These are phyloP conservation scores for Vitis hybrid DNA, from an alignment of 177 flowering plant species.

Conservation along the genomic window DNA sequence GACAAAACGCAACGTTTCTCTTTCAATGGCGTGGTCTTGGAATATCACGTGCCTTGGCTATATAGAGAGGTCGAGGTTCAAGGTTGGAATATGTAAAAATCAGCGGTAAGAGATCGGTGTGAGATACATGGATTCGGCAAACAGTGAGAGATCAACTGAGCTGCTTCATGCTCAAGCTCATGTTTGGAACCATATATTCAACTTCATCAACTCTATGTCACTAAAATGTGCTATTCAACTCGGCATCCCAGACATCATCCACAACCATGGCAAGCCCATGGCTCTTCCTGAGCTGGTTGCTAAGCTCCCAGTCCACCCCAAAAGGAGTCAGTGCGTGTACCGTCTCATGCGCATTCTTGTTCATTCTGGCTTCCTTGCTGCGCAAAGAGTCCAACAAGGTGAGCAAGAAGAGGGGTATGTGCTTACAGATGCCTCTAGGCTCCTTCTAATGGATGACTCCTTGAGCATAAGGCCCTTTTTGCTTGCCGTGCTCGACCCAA, in stretches of 20 bases:
- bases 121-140: neutral
- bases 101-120: too few relatives aligned
- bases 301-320: conserved; percentile 5
- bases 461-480: neutral
- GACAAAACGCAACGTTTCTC: too few relatives aligned
- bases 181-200: conserved; percentile 22
- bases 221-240: conserved; percentile 31
- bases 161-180: conserved; percentile 29
- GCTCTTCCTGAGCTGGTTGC: conserved; percentile 7
- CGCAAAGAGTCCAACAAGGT: neutral
- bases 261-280: conserved; percentile 25
- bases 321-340: conserved; percentile 9
- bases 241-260: conserved; percentile 32
- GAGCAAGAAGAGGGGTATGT: conserved; percentile 10
- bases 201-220: conserved; percentile 22
- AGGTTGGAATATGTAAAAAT: too few relatives aligned
- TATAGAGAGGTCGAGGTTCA: too few relatives aligned
- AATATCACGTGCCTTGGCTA: too few relatives aligned
- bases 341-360: conserved; percentile 30
- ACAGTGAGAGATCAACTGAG: conserved; percentile 1
- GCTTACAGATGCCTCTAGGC: conserved; percentile 16
- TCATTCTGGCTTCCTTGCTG: conserved; percentile 24
- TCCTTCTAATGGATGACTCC: conserved; percentile 18
- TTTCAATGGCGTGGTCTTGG: too few relatives aligned
- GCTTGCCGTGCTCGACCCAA: conserved; percentile 1